A percentile compares a stretch with the other conserved stretches of the same genome.
Evolutionary conservation across 306 rosid species (phyloP).

Genomic region (Quercus suber): DNA sequence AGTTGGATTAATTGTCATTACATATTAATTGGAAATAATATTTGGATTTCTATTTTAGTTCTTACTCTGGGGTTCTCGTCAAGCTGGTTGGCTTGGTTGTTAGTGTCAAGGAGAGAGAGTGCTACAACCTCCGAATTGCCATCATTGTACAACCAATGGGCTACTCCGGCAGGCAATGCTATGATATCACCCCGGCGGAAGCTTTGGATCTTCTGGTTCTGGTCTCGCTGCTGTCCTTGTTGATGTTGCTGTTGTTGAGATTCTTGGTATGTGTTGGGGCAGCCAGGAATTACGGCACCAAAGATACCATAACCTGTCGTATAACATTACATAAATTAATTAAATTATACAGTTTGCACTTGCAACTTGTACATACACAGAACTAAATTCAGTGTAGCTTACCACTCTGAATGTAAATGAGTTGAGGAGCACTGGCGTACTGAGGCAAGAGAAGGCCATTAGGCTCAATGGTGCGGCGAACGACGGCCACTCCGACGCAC

Average conservation of each 20-base stretch:
- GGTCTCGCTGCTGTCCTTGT: slow-evolving; percentile 14
- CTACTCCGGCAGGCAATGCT: slow-evolving; percentile 45
- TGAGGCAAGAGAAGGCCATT: slow-evolving; percentile 52
- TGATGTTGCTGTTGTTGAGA: slow-evolving; percentile 12
- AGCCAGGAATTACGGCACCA: slow-evolving; percentile 40
- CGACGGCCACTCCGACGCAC: slow-evolving; percentile 37
- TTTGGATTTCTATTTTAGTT: not conserved
- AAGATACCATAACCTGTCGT: slow-evolving; percentile 34
- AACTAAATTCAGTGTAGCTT: not conserved
- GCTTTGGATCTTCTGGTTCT: slow-evolving; percentile 36
- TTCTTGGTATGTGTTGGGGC: slow-evolving; percentile 44
- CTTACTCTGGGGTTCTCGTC: slow-evolving; percentile 56
- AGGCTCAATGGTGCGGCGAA: slow-evolving; percentile 28
- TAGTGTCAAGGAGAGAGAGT: slow-evolving; percentile 41
- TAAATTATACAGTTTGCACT: not conserved
- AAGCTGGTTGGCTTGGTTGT: slow-evolving; percentile 54
- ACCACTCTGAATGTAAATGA: slow-evolving; percentile 36
- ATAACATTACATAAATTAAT: not conserved
- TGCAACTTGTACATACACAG: not conserved
- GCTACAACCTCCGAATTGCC: slow-evolving; percentile 30
- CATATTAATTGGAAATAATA: not conserved
- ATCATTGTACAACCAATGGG: slow-evolving; percentile 38
- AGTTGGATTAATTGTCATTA: not conserved
- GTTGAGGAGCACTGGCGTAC: slow-evolving; percentile 35
- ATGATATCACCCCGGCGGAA: slow-evolving; percentile 37